Evolutionary conservation across 2,329 filamentous ascomycete genomes (phyloP).

Genomic region (Fusarium cicatricum): DNA sequence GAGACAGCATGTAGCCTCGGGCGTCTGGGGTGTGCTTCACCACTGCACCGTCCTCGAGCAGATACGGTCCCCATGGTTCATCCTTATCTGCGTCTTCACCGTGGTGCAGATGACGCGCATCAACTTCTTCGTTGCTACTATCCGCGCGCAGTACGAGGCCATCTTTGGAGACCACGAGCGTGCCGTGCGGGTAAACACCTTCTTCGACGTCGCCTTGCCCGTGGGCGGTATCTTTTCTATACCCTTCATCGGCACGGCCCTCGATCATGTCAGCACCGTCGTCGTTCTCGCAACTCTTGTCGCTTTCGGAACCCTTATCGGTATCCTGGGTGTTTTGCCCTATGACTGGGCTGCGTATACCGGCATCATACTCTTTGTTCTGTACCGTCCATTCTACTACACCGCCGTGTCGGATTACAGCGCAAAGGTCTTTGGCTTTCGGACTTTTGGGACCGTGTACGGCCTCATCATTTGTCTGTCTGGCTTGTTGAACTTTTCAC

Average conservation of each 20-base stretch:
- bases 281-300: constrained; percentile 77
- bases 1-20: constrained; percentile 72
- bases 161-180: constrained; percentile 69
- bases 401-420: constrained; percentile 89
- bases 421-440: constrained; percentile 91
- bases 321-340: constrained; percentile 77
- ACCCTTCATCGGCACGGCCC: constrained; percentile 82
- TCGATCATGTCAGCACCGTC: constrained; percentile 79
- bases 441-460: constrained; percentile 94
- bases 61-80: constrained; percentile 82
- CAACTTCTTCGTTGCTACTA: constrained; percentile 92
- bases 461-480: constrained; percentile 88
- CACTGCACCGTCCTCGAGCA: constrained; percentile 74
- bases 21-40: constrained; percentile 89
- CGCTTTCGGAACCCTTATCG: constrained; percentile 75
- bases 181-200: constrained; percentile 77
- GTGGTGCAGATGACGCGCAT: constrained; percentile 80
- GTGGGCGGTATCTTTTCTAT: constrained; percentile 85
- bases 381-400: constrained; percentile 91
- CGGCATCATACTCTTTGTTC: constrained; percentile 80
- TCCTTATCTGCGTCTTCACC: constrained; percentile 84
- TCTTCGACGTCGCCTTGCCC: constrained; percentile 83
- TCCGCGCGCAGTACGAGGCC: constrained; percentile 81
- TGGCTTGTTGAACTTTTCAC: constrained; percentile 83
- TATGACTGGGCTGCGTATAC: constrained; percentile 74